Evolutionary conservation across 345 rosid genomes (phyloP).

Genomic region (Cardamine occulta): DNA sequence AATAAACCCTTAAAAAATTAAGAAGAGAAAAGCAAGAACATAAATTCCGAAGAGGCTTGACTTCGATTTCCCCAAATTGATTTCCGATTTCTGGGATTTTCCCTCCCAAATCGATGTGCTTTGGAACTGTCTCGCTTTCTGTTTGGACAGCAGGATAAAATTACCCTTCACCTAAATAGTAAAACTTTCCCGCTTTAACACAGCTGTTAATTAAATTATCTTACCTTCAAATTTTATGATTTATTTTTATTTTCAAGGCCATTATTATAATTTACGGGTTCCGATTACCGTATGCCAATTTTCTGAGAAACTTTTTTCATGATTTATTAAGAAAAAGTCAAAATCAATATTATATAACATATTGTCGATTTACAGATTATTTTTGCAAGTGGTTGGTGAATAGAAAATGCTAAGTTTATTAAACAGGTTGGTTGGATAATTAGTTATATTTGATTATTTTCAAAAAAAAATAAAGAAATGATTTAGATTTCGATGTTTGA

Average conservation of each 20-base stretch:
- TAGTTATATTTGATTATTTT: neutral
- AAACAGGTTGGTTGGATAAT: conserved; percentile 10
- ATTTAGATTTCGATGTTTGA: conserved; percentile 10
- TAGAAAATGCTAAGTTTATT: neutral
- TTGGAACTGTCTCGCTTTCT: neutral
- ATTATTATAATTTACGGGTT: neutral
- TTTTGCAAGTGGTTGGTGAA: conserved; percentile 26
- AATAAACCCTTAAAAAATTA: neutral
- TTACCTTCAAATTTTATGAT: neutral
- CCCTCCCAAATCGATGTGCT: conserved; percentile 46
- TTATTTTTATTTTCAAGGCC: neutral
- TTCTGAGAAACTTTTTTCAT: neutral
- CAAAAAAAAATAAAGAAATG: neutral
- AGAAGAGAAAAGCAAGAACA: neutral
- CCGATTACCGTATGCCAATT: neutral
- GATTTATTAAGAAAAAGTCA: conserved; percentile 9
- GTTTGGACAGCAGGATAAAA: conserved; percentile 10
- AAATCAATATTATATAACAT: neutral
- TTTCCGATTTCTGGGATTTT: conserved; percentile 32
- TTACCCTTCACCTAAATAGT: neutral
- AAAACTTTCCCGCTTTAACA: conserved; percentile 24
- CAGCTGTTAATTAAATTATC: neutral
- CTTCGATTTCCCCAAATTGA: conserved; percentile 13
- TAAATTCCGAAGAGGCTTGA: too few relatives aligned
- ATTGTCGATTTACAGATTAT: neutral